Percentiles rank a stretch among this genome's conserved stretches.
Conservation (phyloP, 441 rosid genomes). For the Erodium moschatum region DNA sequence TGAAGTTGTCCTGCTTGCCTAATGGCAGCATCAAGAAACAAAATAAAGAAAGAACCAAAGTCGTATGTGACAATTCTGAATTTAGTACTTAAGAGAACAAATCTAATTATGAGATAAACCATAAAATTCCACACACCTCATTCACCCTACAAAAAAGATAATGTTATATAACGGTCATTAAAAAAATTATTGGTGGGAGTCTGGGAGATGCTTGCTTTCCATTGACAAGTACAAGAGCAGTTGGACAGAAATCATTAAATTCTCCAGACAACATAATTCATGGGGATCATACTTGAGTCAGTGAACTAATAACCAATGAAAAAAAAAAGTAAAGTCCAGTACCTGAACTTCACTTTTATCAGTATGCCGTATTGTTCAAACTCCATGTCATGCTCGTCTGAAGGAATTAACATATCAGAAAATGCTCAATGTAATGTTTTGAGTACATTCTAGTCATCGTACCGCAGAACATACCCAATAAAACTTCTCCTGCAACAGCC, state of each 20-base stretch:
- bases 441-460: constrained; percentile 3
- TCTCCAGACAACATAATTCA: neutral
- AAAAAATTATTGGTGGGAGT: too few species aligned
- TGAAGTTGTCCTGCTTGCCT: constrained; percentile 83
- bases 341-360: constrained; percentile 92
- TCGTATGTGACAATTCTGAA: neutral
- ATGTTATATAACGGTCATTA: too few species aligned
- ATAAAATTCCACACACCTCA: neutral
- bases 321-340: constrained; percentile 13
- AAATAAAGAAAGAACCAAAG: constrained; percentile 12
- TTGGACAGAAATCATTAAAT: neutral
- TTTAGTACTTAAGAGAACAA: neutral
- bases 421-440: constrained; percentile 15
- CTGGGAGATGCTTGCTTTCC: neutral
- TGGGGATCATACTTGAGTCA: neutral
- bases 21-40: constrained; percentile 18
- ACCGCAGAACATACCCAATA: constrained; percentile 38
- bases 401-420: constrained; percentile 22
- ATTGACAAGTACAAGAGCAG: neutral
- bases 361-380: constrained; percentile 82
- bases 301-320: neutral
- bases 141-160: constrained; percentile 3
- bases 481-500: constrained; percentile 97
- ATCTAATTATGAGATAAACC: neutral
- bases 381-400: constrained; percentile 81